Evolutionary conservation across 1,284 basidiomycete species (phyloP), one percentile per base, ranked within the genome.

Genomic region (Blastosporella zonata): DNA sequence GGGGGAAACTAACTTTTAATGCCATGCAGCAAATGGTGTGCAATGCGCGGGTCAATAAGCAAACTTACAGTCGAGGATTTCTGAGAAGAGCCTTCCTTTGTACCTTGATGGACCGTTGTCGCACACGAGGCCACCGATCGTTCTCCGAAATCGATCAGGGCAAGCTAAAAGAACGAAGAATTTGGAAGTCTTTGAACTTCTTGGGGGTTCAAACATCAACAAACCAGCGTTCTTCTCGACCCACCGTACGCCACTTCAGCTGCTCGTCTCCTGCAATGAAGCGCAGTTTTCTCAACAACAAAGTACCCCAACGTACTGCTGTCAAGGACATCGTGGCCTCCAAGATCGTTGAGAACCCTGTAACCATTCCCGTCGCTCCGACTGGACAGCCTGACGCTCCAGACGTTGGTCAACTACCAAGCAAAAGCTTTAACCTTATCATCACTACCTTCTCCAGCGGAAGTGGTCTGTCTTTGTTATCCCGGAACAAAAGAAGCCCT

Each of bases 271-370:
- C 18, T 36, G 33, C 25, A 31, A 57, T 55, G 55, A 47, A 46
- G 35, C 53, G 53, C 15, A 50, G 53, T 10, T 55, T 55, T 47
- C 53, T 55, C 22, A 50, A 56, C 17, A 41, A 37, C 8, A 35
- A 38, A 13, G 6, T 10, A 10, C 28, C 34, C 10, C 15, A n/a
- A 4, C 34, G 15, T 20, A 5, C 10, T 15, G 34, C 25, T 9
- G 25, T 27, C 6, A 27, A 27, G 6, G 9, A 5, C 9, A 9
- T 27, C 25, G 25, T 6, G 25, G 25, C 25, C 6, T 27, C 25
- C 25, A 27, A 27, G 25, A 9, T 6, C 29, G 12, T 20, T 15
- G 15, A 35, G 8, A 35, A 36, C 23, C 23, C 18, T 7, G 18
- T 25, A 17, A 10, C 15, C 12, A 23, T 31, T 10, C 29, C 23